Evolutionary conservation across 140 eudicot species (phyloP), one percentile per base, ranked within the genome.

Genomic region (Flaveria floridana): DNA sequence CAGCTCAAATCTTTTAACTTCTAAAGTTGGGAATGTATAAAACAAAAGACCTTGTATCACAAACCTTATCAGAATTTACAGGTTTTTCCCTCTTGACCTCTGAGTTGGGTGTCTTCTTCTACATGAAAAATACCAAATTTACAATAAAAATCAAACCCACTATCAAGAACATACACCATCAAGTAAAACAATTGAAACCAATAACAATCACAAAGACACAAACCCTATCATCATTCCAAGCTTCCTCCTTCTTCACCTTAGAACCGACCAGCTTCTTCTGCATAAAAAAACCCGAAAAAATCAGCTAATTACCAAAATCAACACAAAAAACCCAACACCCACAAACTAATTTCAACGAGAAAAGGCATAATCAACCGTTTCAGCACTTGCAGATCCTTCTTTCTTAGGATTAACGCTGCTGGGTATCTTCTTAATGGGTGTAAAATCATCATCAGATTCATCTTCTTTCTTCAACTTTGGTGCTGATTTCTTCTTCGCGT

Each of bases 11-110:
- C n/a, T 28, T 74, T 46, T 10, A 41, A 19, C 3, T 18, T 20
- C 7, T 47, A 66, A 37, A 10, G 44, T 46, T 41, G 13, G 53
- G 23, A 25, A 12, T 75, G 13, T 65, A 65, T 6, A 47, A 6
- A 34, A 56, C 18, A 13, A 28, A 44, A 66, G 46, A 48, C 66
- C 20, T 78, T 70, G 30, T 81, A 64, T 37, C 73, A 50, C 80
- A 76, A 47, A 67, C 75, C 83, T 75, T 85, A 71, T 72, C 87
- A 20, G 84, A 62, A 53, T 14, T 55, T 51, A 53, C 67, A 48
- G 70, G 28, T 68, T 84, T 81, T 70, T 82, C 89, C 28, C 79
- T 76, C 84, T 83, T 83, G 39, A 52, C 84, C 65, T 80, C 83
- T 23, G 11, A 39, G 4, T 21, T 72, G 6, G 82, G 59, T 51